Conservation (phyloP, 352 stramenopile genomes). For the Phytophthora macrochlamydospora region DNA sequence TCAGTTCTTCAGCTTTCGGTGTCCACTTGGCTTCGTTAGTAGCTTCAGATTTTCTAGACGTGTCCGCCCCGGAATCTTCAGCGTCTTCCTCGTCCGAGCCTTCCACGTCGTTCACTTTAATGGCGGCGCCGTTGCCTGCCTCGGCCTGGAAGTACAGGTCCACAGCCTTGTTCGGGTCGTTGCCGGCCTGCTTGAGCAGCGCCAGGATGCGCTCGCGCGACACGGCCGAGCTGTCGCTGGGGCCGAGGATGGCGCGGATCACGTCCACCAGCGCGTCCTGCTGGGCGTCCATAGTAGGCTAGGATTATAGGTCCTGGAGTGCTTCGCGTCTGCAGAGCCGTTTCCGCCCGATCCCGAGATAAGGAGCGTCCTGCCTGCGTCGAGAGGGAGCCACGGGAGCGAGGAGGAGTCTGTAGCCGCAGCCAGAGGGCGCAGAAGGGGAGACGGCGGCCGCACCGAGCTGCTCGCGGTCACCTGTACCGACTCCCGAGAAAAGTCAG, state of each 20-base stretch:
- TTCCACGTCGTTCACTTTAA: constrained; percentile 62
- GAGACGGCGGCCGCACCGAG: too few species aligned
- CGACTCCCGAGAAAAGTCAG: too few species aligned
- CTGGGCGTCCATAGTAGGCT: constrained; percentile 48
- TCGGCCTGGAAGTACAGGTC: constrained; percentile 81
- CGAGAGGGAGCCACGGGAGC: too few species aligned
- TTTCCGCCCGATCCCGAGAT: constrained; percentile 34
- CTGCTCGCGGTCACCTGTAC: too few species aligned
- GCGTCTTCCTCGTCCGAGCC: constrained; percentile 45
- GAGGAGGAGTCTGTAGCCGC: too few species aligned
- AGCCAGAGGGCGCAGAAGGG: too few species aligned
- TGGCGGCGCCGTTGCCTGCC: constrained; percentile 38
- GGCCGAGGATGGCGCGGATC: constrained; percentile 81
- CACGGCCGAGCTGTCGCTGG: constrained; percentile 45
- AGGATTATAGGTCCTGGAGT: not conserved
- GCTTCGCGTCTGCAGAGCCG: constrained; percentile 2
- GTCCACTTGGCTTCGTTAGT: constrained; percentile 39
- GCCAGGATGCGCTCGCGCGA: constrained; percentile 70
- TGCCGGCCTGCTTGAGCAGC: constrained; percentile 60
- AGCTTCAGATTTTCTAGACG: constrained; percentile 12
- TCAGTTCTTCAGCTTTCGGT: constrained; percentile 57
- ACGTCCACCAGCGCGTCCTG: constrained; percentile 74
- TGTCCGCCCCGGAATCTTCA: constrained; percentile 24
- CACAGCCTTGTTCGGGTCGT: constrained; percentile 86
- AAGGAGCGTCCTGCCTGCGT: not conserved